Percentiles rank a stretch among this genome's conserved stretches.
These are phyloP conservation scores for Pinus albicaulis DNA, from an alignment of 75 land plant genomes.

Conservation along the genomic window DNA sequence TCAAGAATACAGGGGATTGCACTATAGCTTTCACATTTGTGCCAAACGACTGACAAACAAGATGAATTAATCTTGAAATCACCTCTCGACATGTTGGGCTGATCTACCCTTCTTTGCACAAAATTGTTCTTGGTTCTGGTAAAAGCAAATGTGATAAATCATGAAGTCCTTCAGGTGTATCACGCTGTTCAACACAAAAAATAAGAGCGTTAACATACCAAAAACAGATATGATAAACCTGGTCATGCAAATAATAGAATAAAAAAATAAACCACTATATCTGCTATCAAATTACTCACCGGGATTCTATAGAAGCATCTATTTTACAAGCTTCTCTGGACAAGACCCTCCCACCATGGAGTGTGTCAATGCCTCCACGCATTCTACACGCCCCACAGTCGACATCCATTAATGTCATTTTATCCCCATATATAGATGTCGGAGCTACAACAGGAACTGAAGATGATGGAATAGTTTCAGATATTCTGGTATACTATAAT, in stretches of 20 bases:
- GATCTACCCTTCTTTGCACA: background rate
- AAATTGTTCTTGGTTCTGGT: background rate
- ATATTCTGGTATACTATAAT: background rate
- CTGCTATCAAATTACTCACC: background rate
- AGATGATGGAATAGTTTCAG: background rate
- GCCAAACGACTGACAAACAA: background rate
- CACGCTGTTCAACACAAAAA: background rate
- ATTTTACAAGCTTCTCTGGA: conserved; percentile 1
- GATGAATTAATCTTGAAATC: background rate
- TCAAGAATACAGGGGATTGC: background rate
- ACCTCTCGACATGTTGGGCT: background rate
- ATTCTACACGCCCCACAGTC: background rate
- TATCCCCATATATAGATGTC: conserved; percentile 8
- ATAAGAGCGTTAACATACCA: background rate
- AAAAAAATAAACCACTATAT: background rate
- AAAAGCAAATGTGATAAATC: background rate
- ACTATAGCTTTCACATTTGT: conserved; percentile 4
- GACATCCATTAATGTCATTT: background rate
- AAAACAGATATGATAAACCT: background rate
- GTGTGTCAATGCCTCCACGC: background rate
- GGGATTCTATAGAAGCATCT: background rate
- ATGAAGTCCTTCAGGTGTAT: background rate
- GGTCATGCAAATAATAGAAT: background rate
- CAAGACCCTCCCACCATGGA: conserved; percentile 1
- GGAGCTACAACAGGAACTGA: conserved; percentile 1